Base-by-base conservation (phyloP, 352 stramenopile species). In the Phytopythium kandeliae region DNA sequence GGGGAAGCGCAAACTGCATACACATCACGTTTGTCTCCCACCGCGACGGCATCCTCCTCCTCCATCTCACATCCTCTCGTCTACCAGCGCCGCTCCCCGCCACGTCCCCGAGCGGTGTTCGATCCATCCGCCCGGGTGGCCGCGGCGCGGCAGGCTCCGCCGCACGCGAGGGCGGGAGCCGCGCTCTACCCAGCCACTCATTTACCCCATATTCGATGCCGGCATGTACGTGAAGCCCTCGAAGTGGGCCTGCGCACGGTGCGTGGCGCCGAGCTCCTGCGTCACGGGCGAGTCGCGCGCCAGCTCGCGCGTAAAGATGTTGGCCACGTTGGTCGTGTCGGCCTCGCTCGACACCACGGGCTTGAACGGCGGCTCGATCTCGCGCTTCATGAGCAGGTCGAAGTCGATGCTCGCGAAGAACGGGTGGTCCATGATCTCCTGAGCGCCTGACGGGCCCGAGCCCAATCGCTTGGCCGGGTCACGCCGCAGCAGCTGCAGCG, bases 221-320 rank as follows among this genome's bases (percentile, higher is more conserved):
- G 84, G 84, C 73, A 92, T 92, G 72, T 96, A 98, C 17, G 92
- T 98, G 60, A 98, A 98, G 25, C 79, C 87, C 54, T 97, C 85
- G 58, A 98, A 98, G 63, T 97, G 81, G 12, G 85, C 76, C 54
- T 93, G 72, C 1, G 88, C 85, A 45, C 72, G 69, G 60, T 93
- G 82, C 41, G 85, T 93, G 10, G 81, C 84, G 38, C 82, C 82
- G 2, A 96, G 58, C 43, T 95, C 74, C 52, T 90, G 78, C 22
- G 79, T 92, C 33, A 96, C 85, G 10, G 89, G 86, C 26, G 86
- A 96, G 60, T 97, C 92, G 24, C 80, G 82, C 19, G 84, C 76
- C 58, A 89, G 78, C 55, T 94, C 84, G 35, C 79, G 75, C 35
- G 80, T 90, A 42, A 94, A 95, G 41, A 92, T 86, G 65, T 88